Base-by-base conservation (phyloP, 495 filamentous ascomycete species). In the Lichenothelia convexa region DNA sequence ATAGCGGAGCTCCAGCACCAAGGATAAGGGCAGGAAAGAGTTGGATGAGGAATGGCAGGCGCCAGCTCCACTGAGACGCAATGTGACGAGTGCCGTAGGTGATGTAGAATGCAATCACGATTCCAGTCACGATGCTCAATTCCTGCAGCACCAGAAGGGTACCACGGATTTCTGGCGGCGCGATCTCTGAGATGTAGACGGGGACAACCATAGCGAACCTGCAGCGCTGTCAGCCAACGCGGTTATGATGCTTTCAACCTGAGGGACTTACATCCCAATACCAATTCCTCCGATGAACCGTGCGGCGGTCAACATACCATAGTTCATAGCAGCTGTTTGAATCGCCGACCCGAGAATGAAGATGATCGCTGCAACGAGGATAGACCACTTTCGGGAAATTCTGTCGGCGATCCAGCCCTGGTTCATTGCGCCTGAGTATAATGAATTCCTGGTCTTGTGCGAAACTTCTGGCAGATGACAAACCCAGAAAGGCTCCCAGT, bases 251-350 rank as follows among this genome's bases (percentile, higher is more conserved):
- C 18, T 2, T 59, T 13, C 17, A 9, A 17, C 11, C 13, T 20
- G 21, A 11, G 64, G 43, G n/a, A 41, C 42, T 40, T 27, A 48
- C 67, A 68, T 70, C 26, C 70, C 70, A 41, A 76, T 70, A 0
- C 67, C 71, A 7, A 71, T 32, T 32, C 71, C 71, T n/a, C 68
- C 71, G 42, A 76, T 65, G 19, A 71, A 51, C n/a, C 71, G 58
- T 4, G 64, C 71, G n/a, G 66, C 58, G 1, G 59, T 61, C 37
- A 76, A 50, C 69, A 75, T 73, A 3, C 62, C 56, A 44, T 69
- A 72, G 19, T 67, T 54, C 4, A 63, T 45, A 0, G 71, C 56
- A 21, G 59, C 65, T 19, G 69, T 70, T 44, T 76, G 71, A 21
- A 76, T 45, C 2, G 62, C 48, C 0, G 65, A 64, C 0, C 71